A percentile compares a stretch with the other conserved stretches of the same genome.
phyloP scores from a whole-genome alignment of 805 yeast genomes.

The Zygoascus bituminiphila region DNA sequence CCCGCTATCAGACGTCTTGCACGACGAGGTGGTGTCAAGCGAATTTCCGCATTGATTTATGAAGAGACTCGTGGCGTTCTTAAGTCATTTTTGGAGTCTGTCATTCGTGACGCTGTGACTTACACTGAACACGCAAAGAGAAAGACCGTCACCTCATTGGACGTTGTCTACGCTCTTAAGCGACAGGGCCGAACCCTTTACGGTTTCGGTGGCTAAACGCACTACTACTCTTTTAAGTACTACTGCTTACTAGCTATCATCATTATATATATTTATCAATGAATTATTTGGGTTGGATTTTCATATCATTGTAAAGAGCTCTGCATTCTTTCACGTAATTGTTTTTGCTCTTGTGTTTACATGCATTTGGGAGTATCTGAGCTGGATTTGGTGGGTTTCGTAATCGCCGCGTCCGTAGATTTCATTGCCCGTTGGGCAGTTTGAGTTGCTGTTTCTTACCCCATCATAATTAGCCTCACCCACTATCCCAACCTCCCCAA shows the following conservation, averaged over 20 bases:
- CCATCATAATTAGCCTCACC: neutral
- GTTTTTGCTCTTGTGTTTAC: neutral
- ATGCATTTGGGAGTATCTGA: too few relatives aligned
- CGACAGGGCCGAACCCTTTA: constrained; percentile 99
- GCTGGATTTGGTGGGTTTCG: too few relatives aligned
- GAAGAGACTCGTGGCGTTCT: constrained; percentile 98
- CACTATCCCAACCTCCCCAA: neutral
- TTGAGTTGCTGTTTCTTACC: neutral
- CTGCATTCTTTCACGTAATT: neutral
- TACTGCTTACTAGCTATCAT: neutral
- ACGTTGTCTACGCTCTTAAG: constrained; percentile 98
- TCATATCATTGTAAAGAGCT: neutral
- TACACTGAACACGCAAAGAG: constrained; percentile 99
- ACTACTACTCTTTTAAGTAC: too few relatives aligned
- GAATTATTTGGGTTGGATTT: neutral
- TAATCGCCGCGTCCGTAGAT: too few relatives aligned
- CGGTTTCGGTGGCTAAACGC: constrained; percentile 95
- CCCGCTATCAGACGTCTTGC: constrained; percentile 99
- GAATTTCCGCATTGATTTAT: constrained; percentile 97
- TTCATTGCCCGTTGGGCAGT: neutral
- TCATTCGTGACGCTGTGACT: constrained; percentile 98
- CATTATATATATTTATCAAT: neutral
- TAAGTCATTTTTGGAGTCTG: constrained; percentile 91
- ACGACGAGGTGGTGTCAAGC: constrained; percentile 99
- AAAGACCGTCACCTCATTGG: constrained; percentile 98